These are phyloP conservation scores for Hordeum vulgare DNA, from an alignment of 176 grass and related monocot genomes.

Conservation along the genomic window DNA sequence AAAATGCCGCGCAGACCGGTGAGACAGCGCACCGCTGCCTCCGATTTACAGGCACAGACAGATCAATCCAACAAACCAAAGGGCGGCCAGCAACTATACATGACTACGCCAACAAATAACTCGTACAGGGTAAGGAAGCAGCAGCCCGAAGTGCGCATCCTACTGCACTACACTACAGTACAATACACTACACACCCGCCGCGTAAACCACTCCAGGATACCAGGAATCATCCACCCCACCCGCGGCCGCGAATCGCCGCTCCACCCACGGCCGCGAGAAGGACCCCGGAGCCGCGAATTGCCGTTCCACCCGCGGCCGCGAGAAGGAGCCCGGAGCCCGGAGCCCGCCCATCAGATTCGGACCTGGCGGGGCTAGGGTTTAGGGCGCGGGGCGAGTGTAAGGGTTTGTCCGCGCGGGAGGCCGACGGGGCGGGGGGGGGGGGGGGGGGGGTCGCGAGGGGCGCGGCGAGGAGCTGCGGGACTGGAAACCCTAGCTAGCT, in stretches of 20 bases:
- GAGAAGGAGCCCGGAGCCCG: background rate
- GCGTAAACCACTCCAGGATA: background rate
- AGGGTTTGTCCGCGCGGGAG: background rate
- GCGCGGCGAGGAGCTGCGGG: background rate
- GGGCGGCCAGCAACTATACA: background rate
- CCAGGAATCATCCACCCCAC: background rate
- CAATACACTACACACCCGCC: background rate
- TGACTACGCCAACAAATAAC: background rate
- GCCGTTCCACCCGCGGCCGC: no score
- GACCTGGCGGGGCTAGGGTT: background rate
- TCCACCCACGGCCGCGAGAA: background rate
- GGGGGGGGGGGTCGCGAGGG: background rate
- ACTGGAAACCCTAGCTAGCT: background rate
- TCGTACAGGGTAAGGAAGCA: no score
- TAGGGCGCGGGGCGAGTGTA: background rate
- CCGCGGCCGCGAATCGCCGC: background rate
- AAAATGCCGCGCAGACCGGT: no score
- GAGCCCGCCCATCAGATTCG: background rate
- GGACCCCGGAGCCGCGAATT: background rate
- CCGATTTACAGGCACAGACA: background rate
- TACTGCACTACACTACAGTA: background rate
- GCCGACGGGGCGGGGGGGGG: background rate
- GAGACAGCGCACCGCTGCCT: background rate
- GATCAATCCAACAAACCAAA: background rate
- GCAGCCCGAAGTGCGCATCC: background rate